Base-by-base conservation (phyloP, 805 yeast species). In the Cyberlindnera maclurae region DNA sequence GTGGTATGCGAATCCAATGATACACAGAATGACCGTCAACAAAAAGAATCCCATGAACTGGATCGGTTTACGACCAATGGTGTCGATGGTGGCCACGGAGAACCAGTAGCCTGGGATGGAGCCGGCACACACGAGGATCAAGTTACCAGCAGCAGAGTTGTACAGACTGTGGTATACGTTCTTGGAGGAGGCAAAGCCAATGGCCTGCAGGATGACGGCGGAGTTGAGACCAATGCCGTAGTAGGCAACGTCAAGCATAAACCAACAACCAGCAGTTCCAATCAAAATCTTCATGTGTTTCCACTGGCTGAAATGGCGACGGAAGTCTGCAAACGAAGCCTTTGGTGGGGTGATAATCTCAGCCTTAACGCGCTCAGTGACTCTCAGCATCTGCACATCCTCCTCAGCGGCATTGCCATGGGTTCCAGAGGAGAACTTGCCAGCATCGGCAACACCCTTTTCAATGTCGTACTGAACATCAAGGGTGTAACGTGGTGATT, bases 181-280 rank as follows among this genome's bases (percentile, higher is more conserved):
- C 16, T 65, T 59, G 26, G 78, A 72, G 31, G 82, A 73, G 36
- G 95, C 88, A 62, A 73, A 87, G 57, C 95, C 95, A 60, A 87
- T 87, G 28, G 94, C 76, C 55, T 77, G 71, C 62, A 87, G 75
- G 53, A 87, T 87, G 42, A 73, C 66, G 29, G 95, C 80, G 57
- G 89, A 68, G 71, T 87, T 87, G 57, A 87, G 74, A 64, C 85
- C 81, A 58, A 87, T 71, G 66, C 96, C 96, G 58, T 87, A 87
- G 68, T 73, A 85, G 33, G 95, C 95, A 62, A 87, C 81, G 70
- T 87, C 96, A 63, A 87, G 71, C 70, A 77, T 69, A 68, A 85
- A 85, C 96, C 96, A 87, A 20, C 88, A 78, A 63, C 84, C 86
- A 47, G 95, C 94, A 53, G 96, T 84, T 64, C 95, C 96, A 39